Percentiles rank a stretch among this genome's conserved stretches.
Evolutionary conservation across 352 stramenopile genomes (phyloP).

Genomic region (Pythium guiyangense): DNA sequence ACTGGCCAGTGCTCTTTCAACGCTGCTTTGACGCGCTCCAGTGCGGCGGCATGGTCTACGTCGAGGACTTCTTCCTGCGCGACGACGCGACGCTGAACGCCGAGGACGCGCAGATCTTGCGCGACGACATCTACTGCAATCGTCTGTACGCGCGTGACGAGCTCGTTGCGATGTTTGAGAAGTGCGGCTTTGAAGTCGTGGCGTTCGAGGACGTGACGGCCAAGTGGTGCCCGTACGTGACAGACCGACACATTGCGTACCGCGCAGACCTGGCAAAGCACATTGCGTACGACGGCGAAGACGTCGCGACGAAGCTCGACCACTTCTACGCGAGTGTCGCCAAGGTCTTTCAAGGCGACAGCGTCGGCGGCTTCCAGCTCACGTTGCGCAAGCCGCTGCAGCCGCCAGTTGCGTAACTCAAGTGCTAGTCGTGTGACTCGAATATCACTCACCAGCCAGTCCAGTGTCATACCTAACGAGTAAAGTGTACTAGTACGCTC

Average conservation of each 20-base stretch:
- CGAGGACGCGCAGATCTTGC: conserved; percentile 37
- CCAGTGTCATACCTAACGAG: too few relatives aligned
- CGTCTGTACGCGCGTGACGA: conserved; percentile 37
- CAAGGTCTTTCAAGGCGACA: too few relatives aligned
- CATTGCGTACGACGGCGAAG: conserved; percentile 46
- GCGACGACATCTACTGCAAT: conserved; percentile 60
- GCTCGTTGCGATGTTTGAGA: conserved; percentile 30
- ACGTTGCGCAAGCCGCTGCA: conserved; percentile 23
- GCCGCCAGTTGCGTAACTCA: too few relatives aligned
- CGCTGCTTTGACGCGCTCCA: conserved; percentile 54
- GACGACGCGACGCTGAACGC: conserved; percentile 27
- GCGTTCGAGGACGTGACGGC: conserved; percentile 53
- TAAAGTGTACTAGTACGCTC: too few relatives aligned
- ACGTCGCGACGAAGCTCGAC: too few relatives aligned
- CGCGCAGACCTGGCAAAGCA: conserved; percentile 37
- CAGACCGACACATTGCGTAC: conserved; percentile 35
- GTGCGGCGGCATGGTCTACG: conserved; percentile 59
- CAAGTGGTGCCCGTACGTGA: conserved; percentile 69
- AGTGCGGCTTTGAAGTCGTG: conserved; percentile 49
- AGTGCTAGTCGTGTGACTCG: too few relatives aligned
- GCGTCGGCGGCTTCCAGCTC: too few relatives aligned
- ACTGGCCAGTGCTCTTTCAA: conserved; percentile 54
- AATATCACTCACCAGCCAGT: too few relatives aligned
- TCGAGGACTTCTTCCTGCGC: conserved; percentile 74
- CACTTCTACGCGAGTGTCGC: too few relatives aligned